Evolutionary conservation across 768 basidiomycete species (phyloP).

Genomic region (Kwoniella sp.): DNA sequence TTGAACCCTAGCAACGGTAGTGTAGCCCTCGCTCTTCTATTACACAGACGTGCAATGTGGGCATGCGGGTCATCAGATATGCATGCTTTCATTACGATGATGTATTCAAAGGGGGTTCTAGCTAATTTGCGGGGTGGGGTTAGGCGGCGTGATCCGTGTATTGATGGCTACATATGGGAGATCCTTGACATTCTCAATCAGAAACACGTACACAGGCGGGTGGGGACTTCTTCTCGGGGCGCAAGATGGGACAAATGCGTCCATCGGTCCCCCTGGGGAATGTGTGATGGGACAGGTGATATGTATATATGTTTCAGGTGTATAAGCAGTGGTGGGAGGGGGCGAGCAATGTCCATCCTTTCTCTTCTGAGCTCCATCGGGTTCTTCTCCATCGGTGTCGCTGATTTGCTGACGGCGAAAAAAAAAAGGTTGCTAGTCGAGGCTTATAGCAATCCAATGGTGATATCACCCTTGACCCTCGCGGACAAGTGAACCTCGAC

Average conservation of each 20-base stretch:
- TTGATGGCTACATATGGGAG: not conserved
- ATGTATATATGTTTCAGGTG: not conserved
- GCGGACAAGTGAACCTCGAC: constrained; percentile 21
- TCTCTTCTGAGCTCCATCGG: not conserved
- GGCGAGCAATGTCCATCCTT: not conserved
- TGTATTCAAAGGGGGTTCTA: not conserved
- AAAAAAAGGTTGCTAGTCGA: too few relatives aligned
- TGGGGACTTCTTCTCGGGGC: not conserved
- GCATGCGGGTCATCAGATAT: not conserved
- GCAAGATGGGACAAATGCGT: not conserved
- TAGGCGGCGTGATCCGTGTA: not conserved
- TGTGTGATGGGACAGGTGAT: not conserved
- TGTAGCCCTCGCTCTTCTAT: too few relatives aligned
- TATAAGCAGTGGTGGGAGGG: too few relatives aligned
- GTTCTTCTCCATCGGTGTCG: too few relatives aligned
- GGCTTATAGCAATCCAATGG: constrained; percentile 19
- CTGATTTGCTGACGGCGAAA: too few relatives aligned
- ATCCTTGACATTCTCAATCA: not conserved
- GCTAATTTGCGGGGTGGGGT: not conserved
- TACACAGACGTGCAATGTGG: too few relatives aligned
- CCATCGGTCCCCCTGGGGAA: too few relatives aligned
- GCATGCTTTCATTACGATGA: not conserved
- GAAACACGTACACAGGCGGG: not conserved
- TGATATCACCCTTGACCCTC: constrained; percentile 23
- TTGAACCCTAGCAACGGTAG: too few relatives aligned